Evolutionary conservation across 208 protist species (phyloP), one percentile per base, ranked within the genome.

Genomic region (Crithidia brevicula): DNA sequence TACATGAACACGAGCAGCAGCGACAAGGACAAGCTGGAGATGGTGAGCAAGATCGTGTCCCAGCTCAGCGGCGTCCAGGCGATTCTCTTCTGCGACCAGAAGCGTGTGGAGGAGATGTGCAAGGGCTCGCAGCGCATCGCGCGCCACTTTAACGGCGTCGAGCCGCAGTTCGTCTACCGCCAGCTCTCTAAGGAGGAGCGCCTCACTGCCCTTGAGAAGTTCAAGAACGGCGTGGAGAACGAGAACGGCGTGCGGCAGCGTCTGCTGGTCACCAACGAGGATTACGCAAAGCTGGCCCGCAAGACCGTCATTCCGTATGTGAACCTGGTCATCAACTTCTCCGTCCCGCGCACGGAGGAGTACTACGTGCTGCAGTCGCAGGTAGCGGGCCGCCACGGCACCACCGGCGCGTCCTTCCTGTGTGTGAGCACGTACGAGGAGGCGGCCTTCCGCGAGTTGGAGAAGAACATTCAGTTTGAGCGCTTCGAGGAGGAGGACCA

Each of bases 221-320:
- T 97, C 70, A 97, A 97, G 83, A 82, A 89, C 23, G 92, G 92
- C 47, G 82, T 85, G 25, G 60, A 51, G 42, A 94, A 94, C 65
- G 82, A 90, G 25, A 77, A 89, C 51, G 92, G 92, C 57, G 78
- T 94, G 67, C 76, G 72, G 53, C 77, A 97, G 76, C 89, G 92
- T n/a, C 82, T 97, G 47, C 80, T 97, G 45, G 84, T 97, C 50
- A 94, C 92, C 16, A 96, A 77, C 72, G 88, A 93, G 57, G 92
- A 97, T 75, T 97, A 97, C 75, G 92, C 92, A 45, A 95, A 95
- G 77, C 68, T 95, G 43, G 89, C 92, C 13, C 85, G 88, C 49
- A 95, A 95, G 69, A 91, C 80, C 11, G 40, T 93, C 47, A 89
- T 97, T 53, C 92, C 92, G 54, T 94, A 93, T 62, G 92, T 97